Evolutionary conservation across 345 rosid genomes (phyloP).

Genomic region (Gossypioides kirkii): DNA sequence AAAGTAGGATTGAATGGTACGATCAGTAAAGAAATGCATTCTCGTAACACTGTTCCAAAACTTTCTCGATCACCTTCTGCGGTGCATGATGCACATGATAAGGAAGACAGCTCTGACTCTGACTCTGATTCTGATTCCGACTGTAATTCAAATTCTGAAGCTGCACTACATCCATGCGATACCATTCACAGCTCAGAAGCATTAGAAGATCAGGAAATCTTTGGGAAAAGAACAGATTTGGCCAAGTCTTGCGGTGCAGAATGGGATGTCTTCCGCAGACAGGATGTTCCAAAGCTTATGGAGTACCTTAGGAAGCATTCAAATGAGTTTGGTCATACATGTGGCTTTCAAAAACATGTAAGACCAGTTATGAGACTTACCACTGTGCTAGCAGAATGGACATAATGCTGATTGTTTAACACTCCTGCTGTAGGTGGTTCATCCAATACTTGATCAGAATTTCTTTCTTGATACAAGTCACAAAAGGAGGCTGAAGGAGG

Average conservation of each 20-base stretch:
- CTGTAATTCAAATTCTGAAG: conserved; percentile 44
- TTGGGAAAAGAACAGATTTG: conserved; percentile 26
- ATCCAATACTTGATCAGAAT: conserved; percentile 79
- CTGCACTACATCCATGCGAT: conserved; percentile 30
- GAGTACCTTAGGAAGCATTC: conserved; percentile 69
- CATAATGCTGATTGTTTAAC: conserved; percentile 12
- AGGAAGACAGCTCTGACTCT: conserved; percentile 34
- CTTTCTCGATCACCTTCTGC: conserved; percentile 37
- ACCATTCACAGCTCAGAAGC: conserved; percentile 30
- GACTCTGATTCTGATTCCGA: conserved; percentile 43
- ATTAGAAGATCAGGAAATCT: conserved; percentile 25
- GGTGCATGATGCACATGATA: conserved; percentile 21
- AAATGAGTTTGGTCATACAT: conserved; percentile 39
- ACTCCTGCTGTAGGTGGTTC: conserved; percentile 49
- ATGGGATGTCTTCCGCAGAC: conserved; percentile 92
- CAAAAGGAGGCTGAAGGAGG: conserved; percentile 80
- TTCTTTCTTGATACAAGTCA: conserved; percentile 74
- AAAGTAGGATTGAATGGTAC: conserved; percentile 25
- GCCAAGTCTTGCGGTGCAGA: conserved; percentile 61
- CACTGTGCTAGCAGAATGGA: conserved; percentile 5
- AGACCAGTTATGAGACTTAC: conserved; percentile 23
- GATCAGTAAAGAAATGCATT: conserved; percentile 27
- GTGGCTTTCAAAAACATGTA: conserved; percentile 45
- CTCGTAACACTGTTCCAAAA: conserved; percentile 30
- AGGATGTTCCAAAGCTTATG: conserved; percentile 77